These are phyloP conservation scores for Lactifluus echinatus DNA, from an alignment of 768 basidiomycete genomes.

Conservation along the genomic window DNA sequence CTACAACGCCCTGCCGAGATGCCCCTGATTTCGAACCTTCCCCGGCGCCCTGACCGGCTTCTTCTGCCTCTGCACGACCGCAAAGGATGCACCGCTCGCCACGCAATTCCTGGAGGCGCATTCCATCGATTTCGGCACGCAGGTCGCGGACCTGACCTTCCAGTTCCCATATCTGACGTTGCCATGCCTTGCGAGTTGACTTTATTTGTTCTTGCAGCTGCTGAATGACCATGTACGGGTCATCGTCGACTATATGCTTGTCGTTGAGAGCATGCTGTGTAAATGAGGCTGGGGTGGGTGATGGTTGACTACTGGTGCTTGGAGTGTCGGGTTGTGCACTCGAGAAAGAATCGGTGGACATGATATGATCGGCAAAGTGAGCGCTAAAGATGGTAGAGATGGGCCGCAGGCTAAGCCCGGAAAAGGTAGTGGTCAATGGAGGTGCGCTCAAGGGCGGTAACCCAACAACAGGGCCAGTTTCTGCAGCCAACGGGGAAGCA, in stretches of 20 bases:
- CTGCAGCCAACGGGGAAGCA: neutral
- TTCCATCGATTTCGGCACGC: constrained; percentile 55
- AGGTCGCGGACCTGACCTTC: constrained; percentile 66
- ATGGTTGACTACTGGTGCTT: constrained; percentile 33
- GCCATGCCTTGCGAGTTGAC: constrained; percentile 54
- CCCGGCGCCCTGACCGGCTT: neutral
- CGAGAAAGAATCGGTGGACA: constrained; percentile 25
- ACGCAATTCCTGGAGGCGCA: constrained; percentile 33
- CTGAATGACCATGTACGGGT: constrained; percentile 40
- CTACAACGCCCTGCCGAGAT: constrained; percentile 34
- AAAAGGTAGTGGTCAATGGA: constrained; percentile 51
- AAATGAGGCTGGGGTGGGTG: constrained; percentile 33
- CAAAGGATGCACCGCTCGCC: constrained; percentile 50
- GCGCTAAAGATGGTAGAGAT: constrained; percentile 69
- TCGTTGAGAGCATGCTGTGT: constrained; percentile 24
- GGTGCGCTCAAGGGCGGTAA: constrained; percentile 47
- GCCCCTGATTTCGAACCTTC: neutral
- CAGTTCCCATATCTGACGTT: constrained; percentile 65
- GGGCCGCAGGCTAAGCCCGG: constrained; percentile 61
- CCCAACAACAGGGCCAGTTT: constrained; percentile 23
- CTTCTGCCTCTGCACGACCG: constrained; percentile 42
- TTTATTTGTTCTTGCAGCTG: constrained; percentile 54
- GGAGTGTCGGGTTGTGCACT: constrained; percentile 43
- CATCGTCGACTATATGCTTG: constrained; percentile 30
- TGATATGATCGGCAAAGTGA: constrained; percentile 46